phyloP scores from a whole-genome alignment of 2,329 filamentous ascomycete genomes.

The Verticillium albo-atrum region DNA sequence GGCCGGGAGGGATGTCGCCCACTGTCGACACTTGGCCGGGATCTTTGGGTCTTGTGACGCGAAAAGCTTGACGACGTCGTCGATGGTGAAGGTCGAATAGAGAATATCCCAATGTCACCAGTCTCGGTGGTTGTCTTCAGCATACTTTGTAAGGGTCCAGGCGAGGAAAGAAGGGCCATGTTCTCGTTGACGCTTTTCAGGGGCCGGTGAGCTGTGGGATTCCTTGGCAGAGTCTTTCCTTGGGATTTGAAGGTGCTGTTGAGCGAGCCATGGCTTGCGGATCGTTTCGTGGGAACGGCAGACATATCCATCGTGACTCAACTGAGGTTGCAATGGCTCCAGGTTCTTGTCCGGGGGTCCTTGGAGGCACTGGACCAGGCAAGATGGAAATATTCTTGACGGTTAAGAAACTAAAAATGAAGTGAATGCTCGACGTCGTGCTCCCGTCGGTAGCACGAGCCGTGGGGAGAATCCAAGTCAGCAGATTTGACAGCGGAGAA shows the following conservation, averaged over 20 bases:
- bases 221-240: constrained; percentile 6
- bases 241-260: constrained; percentile 21
- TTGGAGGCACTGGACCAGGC: neutral
- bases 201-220: constrained; percentile 25
- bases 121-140: constrained; percentile 62
- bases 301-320: constrained; percentile 14
- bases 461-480: neutral
- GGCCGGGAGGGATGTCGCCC: constrained; percentile 19
- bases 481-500: neutral
- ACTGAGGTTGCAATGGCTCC: constrained; percentile 6
- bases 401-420: neutral
- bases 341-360: neutral
- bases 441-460: neutral
- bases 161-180: constrained; percentile 36
- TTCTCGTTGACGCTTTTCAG: constrained; percentile 40
- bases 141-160: constrained; percentile 58
- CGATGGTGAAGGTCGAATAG: constrained; percentile 37
- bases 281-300: constrained; percentile 15
- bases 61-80: constrained; percentile 18
- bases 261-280: constrained; percentile 35
- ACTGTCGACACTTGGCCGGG: constrained; percentile 22
- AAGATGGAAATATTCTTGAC: constrained; percentile 7
- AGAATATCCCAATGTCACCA: constrained; percentile 60
- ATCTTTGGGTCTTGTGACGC: constrained; percentile 21
- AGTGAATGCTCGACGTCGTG: neutral